Conservation (phyloP, 768 basidiomycete genomes). For the Amanita rimosa region DNA sequence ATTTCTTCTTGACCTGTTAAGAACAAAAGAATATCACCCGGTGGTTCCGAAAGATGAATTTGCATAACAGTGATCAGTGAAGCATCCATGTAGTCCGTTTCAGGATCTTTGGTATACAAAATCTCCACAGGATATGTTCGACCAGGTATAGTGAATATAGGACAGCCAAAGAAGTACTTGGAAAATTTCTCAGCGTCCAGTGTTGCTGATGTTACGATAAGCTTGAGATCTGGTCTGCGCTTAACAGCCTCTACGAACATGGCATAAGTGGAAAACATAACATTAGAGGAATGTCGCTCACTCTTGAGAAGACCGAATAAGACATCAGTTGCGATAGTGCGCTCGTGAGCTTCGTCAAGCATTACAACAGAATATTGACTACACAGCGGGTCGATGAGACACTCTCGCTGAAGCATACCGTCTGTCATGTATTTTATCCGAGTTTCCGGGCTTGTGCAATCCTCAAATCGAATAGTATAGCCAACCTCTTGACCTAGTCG, state of each 20-base stretch:
- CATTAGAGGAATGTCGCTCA: slow-evolving; percentile 19
- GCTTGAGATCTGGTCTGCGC: slow-evolving; percentile 88
- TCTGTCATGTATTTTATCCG: slow-evolving; percentile 99
- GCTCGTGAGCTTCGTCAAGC: slow-evolving; percentile 98
- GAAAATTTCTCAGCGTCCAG: slow-evolving; percentile 99
- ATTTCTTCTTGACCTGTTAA: slow-evolving; percentile 99
- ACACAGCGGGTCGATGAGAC: slow-evolving; percentile 89
- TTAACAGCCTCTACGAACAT: slow-evolving; percentile 74
- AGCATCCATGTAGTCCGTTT: slow-evolving; percentile 94
- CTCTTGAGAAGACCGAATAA: slow-evolving; percentile 94
- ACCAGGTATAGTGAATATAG: slow-evolving; percentile 99
- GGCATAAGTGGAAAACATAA: slow-evolving; percentile 9
- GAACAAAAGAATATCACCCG: slow-evolving; percentile 94
- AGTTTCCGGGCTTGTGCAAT: slow-evolving; percentile 97
- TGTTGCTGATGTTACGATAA: slow-evolving; percentile 97
- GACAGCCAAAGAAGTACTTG: slow-evolving; percentile 97
- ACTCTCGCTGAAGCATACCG: slow-evolving; percentile 98
- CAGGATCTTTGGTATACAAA: slow-evolving; percentile 98
- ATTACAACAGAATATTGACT: slow-evolving; percentile 92
- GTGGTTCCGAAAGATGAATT: slow-evolving; percentile 96
- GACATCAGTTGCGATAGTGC: slow-evolving; percentile 98
- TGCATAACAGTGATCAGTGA: slow-evolving; percentile 99
- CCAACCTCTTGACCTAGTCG: slow-evolving; percentile 96
- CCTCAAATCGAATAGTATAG: slow-evolving; percentile 98
- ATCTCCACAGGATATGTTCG: slow-evolving; percentile 98